Percentiles rank a stretch among this genome's conserved stretches.
Evolutionary conservation across 176 grass and related monocot species (phyloP).

Genomic region (Phyllostachys edulis): DNA sequence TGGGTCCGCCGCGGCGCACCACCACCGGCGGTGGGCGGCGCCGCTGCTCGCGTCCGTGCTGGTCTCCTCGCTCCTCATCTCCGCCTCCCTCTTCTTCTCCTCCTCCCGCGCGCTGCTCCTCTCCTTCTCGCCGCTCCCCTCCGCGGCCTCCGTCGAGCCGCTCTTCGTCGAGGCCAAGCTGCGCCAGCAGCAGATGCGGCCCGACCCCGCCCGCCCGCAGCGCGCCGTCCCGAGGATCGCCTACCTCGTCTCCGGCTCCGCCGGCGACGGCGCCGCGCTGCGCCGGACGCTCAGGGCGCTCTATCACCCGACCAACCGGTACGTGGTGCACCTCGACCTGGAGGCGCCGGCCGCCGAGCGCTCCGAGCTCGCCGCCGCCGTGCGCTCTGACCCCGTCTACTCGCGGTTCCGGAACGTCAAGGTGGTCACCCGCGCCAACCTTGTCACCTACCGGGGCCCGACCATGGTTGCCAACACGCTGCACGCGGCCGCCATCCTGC

Average conservation of each 20-base stretch:
- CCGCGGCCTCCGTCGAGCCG: conserved; percentile 47
- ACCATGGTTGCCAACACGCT: conserved; percentile 96
- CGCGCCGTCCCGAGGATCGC: conserved; percentile 60
- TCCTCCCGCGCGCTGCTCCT: conserved; percentile 72
- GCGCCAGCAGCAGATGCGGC: conserved; percentile 35
- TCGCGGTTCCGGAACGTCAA: conserved; percentile 63
- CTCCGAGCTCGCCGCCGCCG: conserved; percentile 48
- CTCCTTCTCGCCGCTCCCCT: conserved; percentile 64
- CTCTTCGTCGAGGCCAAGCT: conserved; percentile 94
- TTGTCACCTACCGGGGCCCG: conserved; percentile 82
- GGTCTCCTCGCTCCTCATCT: conserved; percentile 71
- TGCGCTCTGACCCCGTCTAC: conserved; percentile 55
- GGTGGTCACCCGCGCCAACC: conserved; percentile 77
- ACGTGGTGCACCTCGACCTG: conserved; percentile 85
- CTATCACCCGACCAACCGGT: conserved; percentile 72
- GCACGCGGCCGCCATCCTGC: conserved; percentile 78
- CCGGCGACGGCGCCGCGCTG: conserved; percentile 65
- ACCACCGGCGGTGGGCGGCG: conserved; percentile 71
- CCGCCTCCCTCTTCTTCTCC: conserved; percentile 68
- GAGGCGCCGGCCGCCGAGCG: conserved; percentile 67
- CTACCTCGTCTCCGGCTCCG: conserved; percentile 81
- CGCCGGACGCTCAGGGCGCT: conserved; percentile 65
- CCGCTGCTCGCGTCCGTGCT: conserved; percentile 74
- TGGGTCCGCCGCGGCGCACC: conserved; percentile 33
- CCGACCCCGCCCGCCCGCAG: not conserved